phyloP scores from a whole-genome alignment of 495 filamentous ascomycete genomes.

The Penicillium goetzii region DNA sequence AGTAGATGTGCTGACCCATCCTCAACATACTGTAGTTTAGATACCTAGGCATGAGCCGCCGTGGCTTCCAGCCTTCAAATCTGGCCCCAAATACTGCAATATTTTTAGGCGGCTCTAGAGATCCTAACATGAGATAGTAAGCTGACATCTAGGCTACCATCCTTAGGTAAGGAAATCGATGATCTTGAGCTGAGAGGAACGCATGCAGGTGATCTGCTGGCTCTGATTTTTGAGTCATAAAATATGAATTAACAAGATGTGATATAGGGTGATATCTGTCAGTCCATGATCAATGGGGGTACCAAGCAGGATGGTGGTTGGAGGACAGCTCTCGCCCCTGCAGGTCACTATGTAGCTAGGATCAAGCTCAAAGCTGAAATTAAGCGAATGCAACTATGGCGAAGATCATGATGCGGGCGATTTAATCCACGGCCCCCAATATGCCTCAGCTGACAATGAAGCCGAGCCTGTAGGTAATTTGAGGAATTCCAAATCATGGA shows the following conservation, averaged over 20 bases:
- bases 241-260: neutral
- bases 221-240: constrained; percentile 2
- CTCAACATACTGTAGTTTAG: no score
- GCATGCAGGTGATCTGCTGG: constrained; percentile 12
- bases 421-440: neutral
- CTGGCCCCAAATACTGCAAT: neutral
- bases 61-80: neutral
- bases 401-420: neutral
- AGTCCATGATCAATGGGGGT: neutral
- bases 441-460: neutral
- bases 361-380: neutral
- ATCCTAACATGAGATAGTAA: constrained; percentile 10
- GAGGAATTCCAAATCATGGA: neutral
- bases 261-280: constrained; percentile 21
- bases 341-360: neutral
- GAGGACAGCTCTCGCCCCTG: neutral
- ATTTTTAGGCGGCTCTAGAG: constrained; percentile 6
- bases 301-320: neutral
- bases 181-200: neutral
- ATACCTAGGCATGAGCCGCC: neutral
- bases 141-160: constrained; percentile 12
- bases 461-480: neutral
- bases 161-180: neutral
- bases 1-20: neutral
- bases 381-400: neutral